Base-by-base conservation (phyloP, 2,329 filamentous ascomycete species). In the Corinectria fuckeliana region DNA sequence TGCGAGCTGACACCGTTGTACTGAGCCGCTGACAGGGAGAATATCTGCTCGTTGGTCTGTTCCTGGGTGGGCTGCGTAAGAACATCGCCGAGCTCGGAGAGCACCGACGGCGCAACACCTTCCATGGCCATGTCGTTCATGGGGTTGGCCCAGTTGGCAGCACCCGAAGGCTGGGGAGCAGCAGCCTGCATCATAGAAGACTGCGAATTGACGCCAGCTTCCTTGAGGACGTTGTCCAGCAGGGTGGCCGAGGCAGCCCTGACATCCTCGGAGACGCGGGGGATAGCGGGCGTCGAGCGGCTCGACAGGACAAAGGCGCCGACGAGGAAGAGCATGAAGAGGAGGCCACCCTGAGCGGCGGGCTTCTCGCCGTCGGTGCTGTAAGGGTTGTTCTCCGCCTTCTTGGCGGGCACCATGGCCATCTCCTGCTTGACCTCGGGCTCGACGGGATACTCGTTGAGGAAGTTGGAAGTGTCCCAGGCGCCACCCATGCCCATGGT, bases 261-360 rank as follows among this genome's bases (percentile, higher is more conserved):
- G 56, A 95, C 87, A 69, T 94, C 91, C 56, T 94, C 90, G 32
- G 92, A 90, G 73, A 94, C 89, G 56, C 86, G 86, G 50, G 91
- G 91, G 68, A 96, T 88, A 67, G 87, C 86, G 36, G 88, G 86
- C 18, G 88, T 82, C 42, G 88, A 86, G 67, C 88, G 88, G 78
- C 93, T 96, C 28, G 94, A 97, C 62, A 95, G 90, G 69, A 98
- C 93, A 74, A 97, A 97, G 52, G 95, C 95, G 73, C 95, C 95
- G 65, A 97, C 93, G 54, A 99, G 90, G 73, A 99, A 91, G 68
- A 97, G 91, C 92, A 97, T 96, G 77, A 94, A 90, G 75, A 98
- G 84, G 70, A 98, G 80, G 71, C 92, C 87, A 50, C 92, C 91
- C 70, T 93, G 91, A 67, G 92, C 89, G 61, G 88, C 84, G 59